Conservation (phyloP, 345 rosid species). For the Eucalyptus sp. region DNA sequence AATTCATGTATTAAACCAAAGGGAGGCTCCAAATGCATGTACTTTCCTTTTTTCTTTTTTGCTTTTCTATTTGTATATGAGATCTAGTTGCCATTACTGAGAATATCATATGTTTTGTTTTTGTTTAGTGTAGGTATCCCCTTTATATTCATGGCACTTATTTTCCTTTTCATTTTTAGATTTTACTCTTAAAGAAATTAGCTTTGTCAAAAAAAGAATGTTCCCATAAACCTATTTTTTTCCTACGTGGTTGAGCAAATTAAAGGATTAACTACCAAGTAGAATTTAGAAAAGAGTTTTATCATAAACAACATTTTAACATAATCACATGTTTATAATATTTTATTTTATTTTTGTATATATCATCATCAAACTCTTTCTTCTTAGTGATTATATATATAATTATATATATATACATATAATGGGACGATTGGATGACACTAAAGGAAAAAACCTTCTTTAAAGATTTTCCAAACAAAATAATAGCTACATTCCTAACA, state of each 20-base stretch:
- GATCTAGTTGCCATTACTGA: background rate
- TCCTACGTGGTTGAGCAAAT: background rate
- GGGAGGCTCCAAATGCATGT: background rate
- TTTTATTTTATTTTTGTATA: background rate
- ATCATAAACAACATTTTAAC: background rate
- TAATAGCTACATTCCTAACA: background rate
- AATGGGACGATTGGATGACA: background rate
- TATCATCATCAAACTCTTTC: background rate
- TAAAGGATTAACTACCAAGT: background rate
- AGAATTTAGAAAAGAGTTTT: background rate
- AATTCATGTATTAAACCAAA: too few relatives aligned
- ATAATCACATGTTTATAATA: background rate
- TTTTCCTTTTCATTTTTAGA: background rate
- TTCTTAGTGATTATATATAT: background rate
- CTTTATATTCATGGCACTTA: background rate
- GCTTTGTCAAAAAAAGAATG: accelerated
- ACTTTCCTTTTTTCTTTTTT: too few relatives aligned
- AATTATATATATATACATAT: background rate
- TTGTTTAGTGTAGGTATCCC: background rate
- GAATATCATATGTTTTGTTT: background rate
- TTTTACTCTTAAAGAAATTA: background rate
- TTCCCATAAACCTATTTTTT: background rate
- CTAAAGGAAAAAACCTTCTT: background rate
- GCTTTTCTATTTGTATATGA: too few relatives aligned
- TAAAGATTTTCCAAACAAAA: background rate